phyloP scores from a whole-genome alignment of 306 rosid genomes.

The Arachis stenosperma region DNA sequence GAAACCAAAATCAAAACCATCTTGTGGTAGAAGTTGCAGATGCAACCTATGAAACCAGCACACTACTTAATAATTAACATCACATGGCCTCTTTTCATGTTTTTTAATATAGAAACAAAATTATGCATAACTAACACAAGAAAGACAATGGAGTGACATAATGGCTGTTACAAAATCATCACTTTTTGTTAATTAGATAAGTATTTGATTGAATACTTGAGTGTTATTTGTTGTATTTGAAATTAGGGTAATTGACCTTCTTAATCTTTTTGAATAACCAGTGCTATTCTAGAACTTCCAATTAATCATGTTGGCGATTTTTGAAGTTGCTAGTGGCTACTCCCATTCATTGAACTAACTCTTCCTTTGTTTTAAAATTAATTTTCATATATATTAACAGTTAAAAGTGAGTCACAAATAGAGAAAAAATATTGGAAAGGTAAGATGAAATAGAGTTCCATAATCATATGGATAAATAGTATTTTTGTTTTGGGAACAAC shows the following conservation, averaged over 20 bases:
- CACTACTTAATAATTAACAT: slow-evolving; percentile 33
- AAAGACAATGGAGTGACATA: slow-evolving; percentile 70
- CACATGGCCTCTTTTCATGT: slow-evolving; percentile 38
- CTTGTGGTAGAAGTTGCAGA: slow-evolving; percentile 36
- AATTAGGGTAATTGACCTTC: slow-evolving; percentile 26
- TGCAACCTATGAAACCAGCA: slow-evolving; percentile 41
- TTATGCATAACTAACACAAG: slow-evolving; percentile 49
- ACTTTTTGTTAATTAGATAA: slow-evolving; percentile 47
- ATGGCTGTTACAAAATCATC: slow-evolving; percentile 66
- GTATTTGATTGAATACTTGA: slow-evolving; percentile 67
- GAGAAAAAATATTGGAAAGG: too few relatives aligned
- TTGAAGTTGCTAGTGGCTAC: too few relatives aligned
- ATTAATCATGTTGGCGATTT: too few relatives aligned
- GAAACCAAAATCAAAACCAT: slow-evolving; percentile 4
- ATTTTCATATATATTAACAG: too few relatives aligned
- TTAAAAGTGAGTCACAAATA: too few relatives aligned
- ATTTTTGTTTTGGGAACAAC: too few relatives aligned
- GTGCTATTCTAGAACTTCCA: too few relatives aligned
- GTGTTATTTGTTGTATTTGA: slow-evolving; percentile 52
- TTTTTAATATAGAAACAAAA: slow-evolving; percentile 36
- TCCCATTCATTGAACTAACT: too few relatives aligned
- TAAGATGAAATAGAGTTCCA: too few relatives aligned
- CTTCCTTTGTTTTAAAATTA: too few relatives aligned
- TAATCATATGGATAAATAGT: too few relatives aligned
- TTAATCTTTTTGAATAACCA: neutral